Evolutionary conservation across 768 basidiomycete genomes (phyloP).

Genomic region (Lanmaoa rubissima): DNA sequence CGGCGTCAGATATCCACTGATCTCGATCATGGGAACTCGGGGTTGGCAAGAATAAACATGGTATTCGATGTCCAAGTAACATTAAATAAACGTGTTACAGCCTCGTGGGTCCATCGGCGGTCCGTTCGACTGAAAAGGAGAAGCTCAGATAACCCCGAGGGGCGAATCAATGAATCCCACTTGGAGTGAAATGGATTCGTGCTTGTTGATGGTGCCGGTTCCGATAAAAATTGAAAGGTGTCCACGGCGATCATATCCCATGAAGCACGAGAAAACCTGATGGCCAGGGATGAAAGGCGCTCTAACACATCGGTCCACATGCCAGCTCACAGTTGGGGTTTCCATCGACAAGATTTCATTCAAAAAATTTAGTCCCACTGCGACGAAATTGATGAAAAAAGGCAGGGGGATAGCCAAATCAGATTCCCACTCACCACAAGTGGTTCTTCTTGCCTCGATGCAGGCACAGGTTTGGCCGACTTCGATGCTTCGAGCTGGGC

Average conservation of each 20-base stretch:
- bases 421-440: slow-evolving; percentile 43
- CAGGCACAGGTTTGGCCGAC: slow-evolving; percentile 35
- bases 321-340: slow-evolving; percentile 21
- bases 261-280: slow-evolving; percentile 36
- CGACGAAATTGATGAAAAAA: slow-evolving; percentile 30
- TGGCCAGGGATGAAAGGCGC: slow-evolving; percentile 26
- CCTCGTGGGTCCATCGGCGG: slow-evolving; percentile 30
- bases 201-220: slow-evolving; percentile 28
- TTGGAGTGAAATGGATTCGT: slow-evolving; percentile 22
- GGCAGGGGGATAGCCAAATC: slow-evolving; percentile 15
- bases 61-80: slow-evolving; percentile 20
- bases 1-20: slow-evolving; percentile 14
- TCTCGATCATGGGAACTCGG: slow-evolving; percentile 30
- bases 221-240: slow-evolving; percentile 31
- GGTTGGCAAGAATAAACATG: slow-evolving; percentile 10
- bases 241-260: slow-evolving; percentile 32
- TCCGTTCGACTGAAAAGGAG: slow-evolving; percentile 17
- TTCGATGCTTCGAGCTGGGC: slow-evolving; percentile 42
- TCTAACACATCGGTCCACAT: slow-evolving; percentile 22
- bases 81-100: slow-evolving; percentile 35
- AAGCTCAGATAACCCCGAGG: slow-evolving; percentile 31
- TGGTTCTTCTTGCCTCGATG: slow-evolving; percentile 38
- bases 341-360: slow-evolving; percentile 24
- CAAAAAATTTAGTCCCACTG: slow-evolving; percentile 43
- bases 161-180: slow-evolving; percentile 29